Evolutionary conservation across 1,284 basidiomycete species (phyloP).

Genomic region (Trichosporon asahii): DNA sequence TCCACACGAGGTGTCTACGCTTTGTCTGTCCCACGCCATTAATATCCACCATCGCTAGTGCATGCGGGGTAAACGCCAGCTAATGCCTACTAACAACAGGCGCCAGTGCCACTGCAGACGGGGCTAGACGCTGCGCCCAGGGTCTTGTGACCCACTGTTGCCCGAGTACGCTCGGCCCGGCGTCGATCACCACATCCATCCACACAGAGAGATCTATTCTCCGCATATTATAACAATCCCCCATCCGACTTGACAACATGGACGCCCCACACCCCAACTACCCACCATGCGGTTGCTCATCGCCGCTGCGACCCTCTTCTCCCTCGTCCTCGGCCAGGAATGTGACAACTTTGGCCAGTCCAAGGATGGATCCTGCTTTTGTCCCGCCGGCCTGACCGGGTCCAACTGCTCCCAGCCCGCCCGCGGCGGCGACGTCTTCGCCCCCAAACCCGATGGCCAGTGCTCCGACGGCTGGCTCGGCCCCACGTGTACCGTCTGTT

Average conservation of each 20-base stretch:
- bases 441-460: background rate
- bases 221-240: too few species aligned
- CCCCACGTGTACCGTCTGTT: constrained; percentile 28
- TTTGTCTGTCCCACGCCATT: background rate
- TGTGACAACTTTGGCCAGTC: background rate
- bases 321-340: background rate
- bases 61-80: too few species aligned
- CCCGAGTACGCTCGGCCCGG: background rate
- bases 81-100: background rate
- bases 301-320: background rate
- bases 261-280: too few species aligned
- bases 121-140: too few species aligned
- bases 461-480: background rate
- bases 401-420: background rate
- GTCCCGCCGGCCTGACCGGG: background rate
- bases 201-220: too few species aligned
- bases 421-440: background rate
- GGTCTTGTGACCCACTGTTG: background rate
- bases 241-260: too few species aligned
- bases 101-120: background rate
- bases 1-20: too few species aligned
- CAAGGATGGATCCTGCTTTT: background rate
- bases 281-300: background rate
- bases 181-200: background rate
- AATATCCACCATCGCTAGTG: too few species aligned